phyloP scores from a whole-genome alignment of 148 eudicot species.

The Vaccinium myrtillus region DNA sequence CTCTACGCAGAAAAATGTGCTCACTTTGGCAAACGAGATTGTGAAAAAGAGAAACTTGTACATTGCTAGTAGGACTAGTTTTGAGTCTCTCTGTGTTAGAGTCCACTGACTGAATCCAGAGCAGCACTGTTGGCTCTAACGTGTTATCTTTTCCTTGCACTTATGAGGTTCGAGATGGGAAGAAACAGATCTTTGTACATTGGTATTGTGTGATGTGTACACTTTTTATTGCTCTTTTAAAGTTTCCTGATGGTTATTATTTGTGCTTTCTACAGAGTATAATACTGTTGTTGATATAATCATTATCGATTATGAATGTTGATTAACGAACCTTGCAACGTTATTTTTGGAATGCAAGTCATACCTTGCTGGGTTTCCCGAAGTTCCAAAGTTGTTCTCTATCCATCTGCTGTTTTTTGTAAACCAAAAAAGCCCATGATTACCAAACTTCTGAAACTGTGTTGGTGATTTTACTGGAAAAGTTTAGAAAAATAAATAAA shows the following conservation, averaged over 20 bases:
- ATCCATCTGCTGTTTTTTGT: not conserved
- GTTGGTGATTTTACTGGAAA: not conserved
- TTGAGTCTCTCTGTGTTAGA: not conserved
- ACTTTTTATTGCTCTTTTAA: too few species aligned
- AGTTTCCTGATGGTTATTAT: too few species aligned
- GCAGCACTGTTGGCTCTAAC: too few species aligned
- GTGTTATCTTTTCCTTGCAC: too few species aligned
- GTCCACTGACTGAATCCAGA: too few species aligned
- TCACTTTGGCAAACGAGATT: not conserved
- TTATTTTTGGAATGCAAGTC: not conserved
- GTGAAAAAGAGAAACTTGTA: not conserved
- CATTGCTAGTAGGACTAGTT: not conserved
- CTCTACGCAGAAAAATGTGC: not conserved
- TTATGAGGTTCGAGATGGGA: too few species aligned
- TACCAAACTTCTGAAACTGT: not conserved
- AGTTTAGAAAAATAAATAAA: not conserved
- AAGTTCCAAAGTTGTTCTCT: not conserved
- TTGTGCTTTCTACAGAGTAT: too few species aligned
- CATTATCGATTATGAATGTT: not conserved
- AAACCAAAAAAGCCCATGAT: not conserved
- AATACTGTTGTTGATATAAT: not conserved
- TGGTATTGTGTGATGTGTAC: too few species aligned
- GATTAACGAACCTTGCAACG: not conserved
- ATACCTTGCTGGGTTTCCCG: not conserved
- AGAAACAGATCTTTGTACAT: too few species aligned